Percentiles rank a stretch among this genome's conserved stretches.
Evolutionary conservation across 805 yeast species (phyloP).

Genomic region (Candida boidinii): DNA sequence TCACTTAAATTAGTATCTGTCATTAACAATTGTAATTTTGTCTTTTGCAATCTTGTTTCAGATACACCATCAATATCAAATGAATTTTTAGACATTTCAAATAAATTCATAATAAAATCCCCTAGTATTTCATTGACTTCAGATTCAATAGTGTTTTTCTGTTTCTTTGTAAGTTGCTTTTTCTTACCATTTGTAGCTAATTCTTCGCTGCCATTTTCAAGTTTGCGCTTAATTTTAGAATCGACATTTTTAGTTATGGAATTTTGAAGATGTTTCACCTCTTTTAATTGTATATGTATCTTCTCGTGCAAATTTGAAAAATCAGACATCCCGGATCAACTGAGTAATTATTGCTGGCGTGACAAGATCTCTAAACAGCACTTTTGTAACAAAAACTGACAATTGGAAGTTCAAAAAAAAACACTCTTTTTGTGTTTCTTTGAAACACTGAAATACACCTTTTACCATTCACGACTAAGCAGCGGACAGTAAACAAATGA

Average conservation of each 20-base stretch:
- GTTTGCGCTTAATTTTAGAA: slow-evolving; percentile 30
- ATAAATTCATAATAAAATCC: slow-evolving; percentile 39
- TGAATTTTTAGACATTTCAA: slow-evolving; percentile 49
- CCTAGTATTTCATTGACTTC: slow-evolving; percentile 35
- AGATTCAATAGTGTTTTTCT: slow-evolving; percentile 24
- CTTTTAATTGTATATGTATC: slow-evolving; percentile 43
- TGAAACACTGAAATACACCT: too few relatives aligned
- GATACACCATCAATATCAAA: slow-evolving; percentile 50
- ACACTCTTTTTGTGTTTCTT: too few relatives aligned
- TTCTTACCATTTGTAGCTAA: slow-evolving; percentile 4
- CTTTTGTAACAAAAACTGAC: too few relatives aligned
- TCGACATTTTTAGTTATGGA: slow-evolving; percentile 33
- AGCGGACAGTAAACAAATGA: too few relatives aligned
- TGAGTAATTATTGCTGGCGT: too few relatives aligned
- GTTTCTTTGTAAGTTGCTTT: slow-evolving; percentile 20
- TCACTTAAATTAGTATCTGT: slow-evolving; percentile 11
- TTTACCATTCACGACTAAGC: too few relatives aligned
- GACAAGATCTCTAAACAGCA: too few relatives aligned
- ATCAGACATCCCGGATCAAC: slow-evolving; percentile 9
- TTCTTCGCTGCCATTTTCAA: too few relatives aligned
- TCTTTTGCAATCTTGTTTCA: slow-evolving; percentile 8
- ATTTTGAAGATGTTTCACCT: slow-evolving; percentile 39
- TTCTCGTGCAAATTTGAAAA: slow-evolving; percentile 24
- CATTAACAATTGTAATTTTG: slow-evolving; percentile 7
- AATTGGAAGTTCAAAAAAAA: too few relatives aligned